Base-by-base conservation (phyloP, 2,329 filamentous ascomycete genomes). In the Exophiala sp. region DNA sequence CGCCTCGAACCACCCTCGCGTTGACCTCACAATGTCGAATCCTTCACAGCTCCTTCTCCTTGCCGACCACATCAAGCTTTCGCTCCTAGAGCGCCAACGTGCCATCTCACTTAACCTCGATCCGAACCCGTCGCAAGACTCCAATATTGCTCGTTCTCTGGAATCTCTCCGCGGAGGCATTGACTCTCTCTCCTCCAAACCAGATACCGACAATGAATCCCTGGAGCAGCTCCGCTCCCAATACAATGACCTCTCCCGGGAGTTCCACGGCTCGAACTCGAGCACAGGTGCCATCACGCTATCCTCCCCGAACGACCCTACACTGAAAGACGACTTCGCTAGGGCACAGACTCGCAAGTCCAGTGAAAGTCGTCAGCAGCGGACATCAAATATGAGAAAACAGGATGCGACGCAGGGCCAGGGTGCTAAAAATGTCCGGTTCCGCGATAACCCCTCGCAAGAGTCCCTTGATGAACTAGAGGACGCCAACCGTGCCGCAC, bases 61-160 rank as follows among this genome's bases (percentile, higher is more conserved):
- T 50, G 88, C 90, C 63, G 93, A 98, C 72, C 91, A 97, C 70
- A 87, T 97, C 76, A 96, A 97, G 71, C 81, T 97, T 55, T 95
- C 90, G 11, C 78, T 98, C 13, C 82, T 97, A 21, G 93, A 97
- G 73, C 83, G 91, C 51, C 85, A 95, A 71, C 83, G 91, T 51
- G 88, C 90, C 42, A 81, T 88, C 62, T 86, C 82, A 11, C 78
- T 95, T 38, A 83, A 88, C 60, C 79, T 95, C 48, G 81, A 88
- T 52, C 81, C 81, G 43, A 85, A 85, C 65, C 53, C 55, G 6
- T 82, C 83, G 16, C 88, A 95, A 68, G 89, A 96, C 71, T 85
- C 85, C 34, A 86, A 95, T 67, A 90, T 97, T 60, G 86, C 86
- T 13, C 81, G 88, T 45, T 96, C 90, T 2, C 75, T 98, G 44